Evolutionary conservation across 441 rosid species (phyloP), one percentile per base, ranked within the genome.

Genomic region (Jatropha multifida): DNA sequence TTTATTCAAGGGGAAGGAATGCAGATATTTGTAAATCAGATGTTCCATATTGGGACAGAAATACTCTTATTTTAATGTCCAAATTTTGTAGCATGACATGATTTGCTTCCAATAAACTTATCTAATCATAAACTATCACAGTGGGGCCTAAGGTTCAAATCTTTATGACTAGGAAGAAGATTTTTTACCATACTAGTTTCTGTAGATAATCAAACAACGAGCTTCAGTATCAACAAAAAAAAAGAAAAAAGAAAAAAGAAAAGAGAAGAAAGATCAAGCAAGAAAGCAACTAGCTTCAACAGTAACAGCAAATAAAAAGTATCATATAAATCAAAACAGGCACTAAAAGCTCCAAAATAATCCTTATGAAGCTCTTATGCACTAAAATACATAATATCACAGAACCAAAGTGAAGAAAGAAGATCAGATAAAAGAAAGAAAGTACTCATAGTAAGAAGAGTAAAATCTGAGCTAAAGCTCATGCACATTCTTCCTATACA

Each of bases 401-500:
- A 65, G 59, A 18, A 73, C 2, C 68, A 74, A 74, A 70, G 48
- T 37, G 40, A 59, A 23, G 38, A 4, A 51, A 4, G 51, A 15
- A 7, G 32, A 49, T 73, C 68, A 72, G 67, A 61, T 60, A 56
- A 56, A n/a, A 44, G 48, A 44, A 14, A 42, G 20, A 46, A 59
- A 59, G 17, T 69, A 23, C 54, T 69, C 17, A 12, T 20, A 46
- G 32, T 32, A 32, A 32, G 32, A 32, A 26, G 42, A 60, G 56
- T 32, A 64, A 62, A 76, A 63, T 37, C 62, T 62, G 52, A 44
- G 70, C 55, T 41, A 54, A 17, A 15, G 20, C 32, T 11, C 65
- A 7, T 23, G 61, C 68, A 52, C 76, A 54, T 14, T 44, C 80
- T 70, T 72, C 68, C 68, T 74, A 72, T 65, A 77, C 78, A 77